Percentiles rank a stretch among this genome's conserved stretches.
phyloP scores from a whole-genome alignment of 345 rosid genomes.

The Limnanthes douglasii region DNA sequence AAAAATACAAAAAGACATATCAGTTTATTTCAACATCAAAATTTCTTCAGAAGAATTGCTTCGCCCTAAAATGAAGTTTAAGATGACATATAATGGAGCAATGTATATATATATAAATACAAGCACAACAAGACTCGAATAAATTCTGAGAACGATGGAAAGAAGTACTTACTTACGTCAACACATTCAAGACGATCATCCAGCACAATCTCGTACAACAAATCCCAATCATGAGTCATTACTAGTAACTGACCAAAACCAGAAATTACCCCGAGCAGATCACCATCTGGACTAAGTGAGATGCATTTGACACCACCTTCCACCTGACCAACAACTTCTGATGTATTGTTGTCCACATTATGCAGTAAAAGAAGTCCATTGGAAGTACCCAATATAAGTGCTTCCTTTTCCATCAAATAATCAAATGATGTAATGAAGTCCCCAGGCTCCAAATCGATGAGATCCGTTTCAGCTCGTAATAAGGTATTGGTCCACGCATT shows the following conservation, averaged over 20 bases:
- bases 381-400: constrained; percentile 63
- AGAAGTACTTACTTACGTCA: constrained; percentile 76
- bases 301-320: constrained; percentile 79
- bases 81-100: too few species aligned
- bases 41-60: too few species aligned
- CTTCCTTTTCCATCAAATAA: constrained; percentile 87
- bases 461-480: constrained; percentile 28
- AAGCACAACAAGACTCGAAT: background rate
- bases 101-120: too few species aligned
- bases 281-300: constrained; percentile 86
- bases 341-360: constrained; percentile 37
- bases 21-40: too few species aligned
- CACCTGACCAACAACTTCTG: constrained; percentile 68
- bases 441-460: constrained; percentile 46
- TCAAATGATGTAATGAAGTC: constrained; percentile 64
- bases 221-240: constrained; percentile 95
- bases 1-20: too few species aligned
- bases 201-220: constrained; percentile 58
- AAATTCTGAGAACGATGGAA: constrained; percentile 13
- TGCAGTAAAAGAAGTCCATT: constrained; percentile 51
- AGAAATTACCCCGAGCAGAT: constrained; percentile 48
- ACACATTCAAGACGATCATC: constrained; percentile 43
- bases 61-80: too few species aligned
- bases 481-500: constrained; percentile 17
- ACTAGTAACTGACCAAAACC: constrained; percentile 74